phyloP scores from a whole-genome alignment of 1,284 basidiomycete genomes.

The Boletus albobrunnescens region DNA sequence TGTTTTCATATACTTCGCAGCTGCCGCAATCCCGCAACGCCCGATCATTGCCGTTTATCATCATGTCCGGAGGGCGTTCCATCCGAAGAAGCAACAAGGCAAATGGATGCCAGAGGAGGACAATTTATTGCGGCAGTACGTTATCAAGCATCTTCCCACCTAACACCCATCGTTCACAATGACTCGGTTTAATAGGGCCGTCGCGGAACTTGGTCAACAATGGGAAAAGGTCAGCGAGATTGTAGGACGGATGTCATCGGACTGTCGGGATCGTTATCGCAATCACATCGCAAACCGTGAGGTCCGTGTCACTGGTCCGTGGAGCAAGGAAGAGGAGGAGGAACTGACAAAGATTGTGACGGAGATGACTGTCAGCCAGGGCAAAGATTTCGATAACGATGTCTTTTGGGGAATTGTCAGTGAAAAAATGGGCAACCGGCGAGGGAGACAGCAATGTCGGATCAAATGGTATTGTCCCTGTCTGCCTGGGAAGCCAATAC shows the following conservation, averaged over 20 bases:
- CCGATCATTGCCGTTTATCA: constrained; percentile 81
- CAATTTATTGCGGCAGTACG: constrained; percentile 56
- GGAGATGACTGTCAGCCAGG: constrained; percentile 64
- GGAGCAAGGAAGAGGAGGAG: constrained; percentile 73
- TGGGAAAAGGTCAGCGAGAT: constrained; percentile 71
- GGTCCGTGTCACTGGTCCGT: constrained; percentile 52
- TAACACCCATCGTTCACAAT: constrained; percentile 1
- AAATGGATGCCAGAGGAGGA: constrained; percentile 72
- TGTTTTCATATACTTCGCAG: constrained; percentile 36
- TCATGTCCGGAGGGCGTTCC: constrained; percentile 63
- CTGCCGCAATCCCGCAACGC: constrained; percentile 63
- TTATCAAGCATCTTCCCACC: constrained; percentile 6
- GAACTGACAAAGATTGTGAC: constrained; percentile 67
- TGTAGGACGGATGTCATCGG: constrained; percentile 69
- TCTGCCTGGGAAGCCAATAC: not conserved
- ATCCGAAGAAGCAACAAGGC: constrained; percentile 66
- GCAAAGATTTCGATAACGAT: constrained; percentile 67
- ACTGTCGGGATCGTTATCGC: constrained; percentile 80
- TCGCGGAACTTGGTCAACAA: constrained; percentile 63
- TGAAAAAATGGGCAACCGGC: constrained; percentile 66
- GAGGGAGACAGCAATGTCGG: constrained; percentile 76
- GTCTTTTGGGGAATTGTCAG: constrained; percentile 79
- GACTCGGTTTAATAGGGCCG: constrained; percentile 48
- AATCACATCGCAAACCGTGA: constrained; percentile 69
- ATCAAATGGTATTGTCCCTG: constrained; percentile 65